Conservation (phyloP, 768 basidiomycete genomes). For the Pholiota molesta region DNA sequence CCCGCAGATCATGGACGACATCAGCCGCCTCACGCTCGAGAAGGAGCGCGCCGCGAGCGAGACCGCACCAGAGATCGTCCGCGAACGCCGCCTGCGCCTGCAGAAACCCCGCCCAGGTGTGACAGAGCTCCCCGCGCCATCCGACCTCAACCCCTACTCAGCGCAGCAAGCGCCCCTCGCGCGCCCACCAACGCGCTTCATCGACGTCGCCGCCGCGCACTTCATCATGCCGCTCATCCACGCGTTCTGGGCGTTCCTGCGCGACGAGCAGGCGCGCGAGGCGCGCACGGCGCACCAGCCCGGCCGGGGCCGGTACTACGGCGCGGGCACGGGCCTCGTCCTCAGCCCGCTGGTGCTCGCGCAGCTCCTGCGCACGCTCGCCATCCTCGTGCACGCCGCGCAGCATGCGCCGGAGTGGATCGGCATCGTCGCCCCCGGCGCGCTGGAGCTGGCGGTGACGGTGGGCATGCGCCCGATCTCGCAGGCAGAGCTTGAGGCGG, state of each 20-base stretch:
- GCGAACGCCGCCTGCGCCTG: slow-evolving; percentile 78
- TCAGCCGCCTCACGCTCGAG: slow-evolving; percentile 66
- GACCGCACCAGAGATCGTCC: slow-evolving; percentile 60
- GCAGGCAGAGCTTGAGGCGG: slow-evolving; percentile 14
- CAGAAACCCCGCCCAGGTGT: slow-evolving; percentile 46
- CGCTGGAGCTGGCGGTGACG: slow-evolving; percentile 82
- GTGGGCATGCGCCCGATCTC: slow-evolving; percentile 71
- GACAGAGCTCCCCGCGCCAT: slow-evolving; percentile 39
- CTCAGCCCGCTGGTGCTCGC: slow-evolving; percentile 77
- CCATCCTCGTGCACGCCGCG: slow-evolving; percentile 81
- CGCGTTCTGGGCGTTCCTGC: slow-evolving; percentile 93
- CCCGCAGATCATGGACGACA: slow-evolving; percentile 60
- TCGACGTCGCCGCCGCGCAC: slow-evolving; percentile 79
- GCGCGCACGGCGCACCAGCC: slow-evolving; percentile 63
- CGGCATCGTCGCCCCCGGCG: slow-evolving; percentile 77
- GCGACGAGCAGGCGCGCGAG: slow-evolving; percentile 81
- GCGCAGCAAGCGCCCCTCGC: slow-evolving; percentile 4
- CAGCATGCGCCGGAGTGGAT: slow-evolving; percentile 83
- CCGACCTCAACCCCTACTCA: slow-evolving; percentile 19
- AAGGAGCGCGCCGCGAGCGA: slow-evolving; percentile 53
- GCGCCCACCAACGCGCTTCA: slow-evolving; percentile 45
- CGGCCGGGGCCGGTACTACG: slow-evolving; percentile 59
- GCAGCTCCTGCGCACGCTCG: slow-evolving; percentile 75
- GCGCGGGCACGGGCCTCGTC: slow-evolving; percentile 82
- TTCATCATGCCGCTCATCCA: slow-evolving; percentile 92